Percentiles rank a stretch among this genome's conserved stretches.
phyloP scores from a whole-genome alignment of 2,329 filamentous ascomycete species.

The Fusarium vanettenii region DNA sequence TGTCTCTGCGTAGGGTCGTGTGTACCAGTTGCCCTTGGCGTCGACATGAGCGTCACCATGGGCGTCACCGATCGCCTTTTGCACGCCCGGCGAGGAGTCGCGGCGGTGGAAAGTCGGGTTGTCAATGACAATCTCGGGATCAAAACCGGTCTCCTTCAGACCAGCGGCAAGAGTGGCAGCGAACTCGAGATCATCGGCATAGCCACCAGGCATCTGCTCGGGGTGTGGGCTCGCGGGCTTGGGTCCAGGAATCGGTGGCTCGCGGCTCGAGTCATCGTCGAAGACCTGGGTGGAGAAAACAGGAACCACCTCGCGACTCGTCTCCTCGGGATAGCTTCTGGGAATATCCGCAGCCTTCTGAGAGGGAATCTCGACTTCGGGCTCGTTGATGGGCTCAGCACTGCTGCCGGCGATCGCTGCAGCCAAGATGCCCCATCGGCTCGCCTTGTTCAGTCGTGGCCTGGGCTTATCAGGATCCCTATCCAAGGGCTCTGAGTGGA shows the following conservation, averaged over 20 bases:
- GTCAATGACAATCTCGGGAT: constrained; percentile 76
- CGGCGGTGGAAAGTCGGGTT: constrained; percentile 72
- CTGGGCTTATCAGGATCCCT: constrained; percentile 45
- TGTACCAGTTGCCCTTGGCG: constrained; percentile 55
- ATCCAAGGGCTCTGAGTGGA: constrained; percentile 30
- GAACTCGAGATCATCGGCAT: constrained; percentile 76
- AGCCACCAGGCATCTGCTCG: constrained; percentile 71
- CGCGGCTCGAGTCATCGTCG: constrained; percentile 55
- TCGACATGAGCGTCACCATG: constrained; percentile 49
- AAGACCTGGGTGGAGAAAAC: constrained; percentile 38
- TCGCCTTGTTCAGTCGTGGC: constrained; percentile 53
- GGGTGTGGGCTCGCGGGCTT: constrained; percentile 63
- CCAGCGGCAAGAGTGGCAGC: constrained; percentile 77
- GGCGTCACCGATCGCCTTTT: constrained; percentile 55
- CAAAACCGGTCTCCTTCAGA: constrained; percentile 75
- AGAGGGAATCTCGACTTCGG: constrained; percentile 37
- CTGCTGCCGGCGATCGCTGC: constrained; percentile 60
- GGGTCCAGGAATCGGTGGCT: constrained; percentile 66
- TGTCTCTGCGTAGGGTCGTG: constrained; percentile 61
- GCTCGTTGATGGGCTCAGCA: constrained; percentile 51
- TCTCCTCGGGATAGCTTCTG: constrained; percentile 27
- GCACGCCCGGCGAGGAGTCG: constrained; percentile 71
- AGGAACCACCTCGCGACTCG: constrained; percentile 32
- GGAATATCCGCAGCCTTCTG: constrained; percentile 17
- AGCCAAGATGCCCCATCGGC: constrained; percentile 64